A percentile compares a stretch with the other conserved stretches of the same genome.
phyloP scores from a whole-genome alignment of 495 filamentous ascomycete genomes.

The Penicillium waksmanii region DNA sequence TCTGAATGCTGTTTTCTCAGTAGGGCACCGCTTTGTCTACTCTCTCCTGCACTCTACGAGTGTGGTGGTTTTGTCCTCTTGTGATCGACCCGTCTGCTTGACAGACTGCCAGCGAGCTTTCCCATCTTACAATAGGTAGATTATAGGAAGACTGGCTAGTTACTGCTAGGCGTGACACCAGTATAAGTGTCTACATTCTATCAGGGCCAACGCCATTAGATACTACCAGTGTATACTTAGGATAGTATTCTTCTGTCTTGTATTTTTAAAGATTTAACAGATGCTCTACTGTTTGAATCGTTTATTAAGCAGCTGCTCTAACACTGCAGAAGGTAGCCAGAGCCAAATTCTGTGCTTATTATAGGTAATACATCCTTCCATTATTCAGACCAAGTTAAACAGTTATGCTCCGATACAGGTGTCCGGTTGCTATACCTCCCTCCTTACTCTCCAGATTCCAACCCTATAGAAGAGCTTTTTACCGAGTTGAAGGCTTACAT shows the following conservation, averaged over 20 bases:
- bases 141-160: neutral
- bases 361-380: too few relatives aligned
- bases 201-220: neutral
- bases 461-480: conserved; percentile 27
- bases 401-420: neutral
- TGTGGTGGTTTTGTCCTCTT: too few relatives aligned
- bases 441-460: conserved; percentile 18
- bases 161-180: neutral
- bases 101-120: too few relatives aligned
- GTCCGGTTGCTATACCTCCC: conserved; percentile 11
- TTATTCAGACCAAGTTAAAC: neutral
- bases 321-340: too few relatives aligned
- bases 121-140: neutral
- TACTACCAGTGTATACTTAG: neutral
- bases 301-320: too few relatives aligned
- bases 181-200: neutral
- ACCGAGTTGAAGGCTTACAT: conserved; percentile 26
- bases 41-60: too few relatives aligned
- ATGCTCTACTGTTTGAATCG: neutral
- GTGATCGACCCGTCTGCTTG: too few relatives aligned
- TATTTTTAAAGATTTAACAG: neutral
- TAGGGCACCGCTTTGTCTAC: too few relatives aligned
- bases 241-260: neutral
- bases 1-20: too few relatives aligned
- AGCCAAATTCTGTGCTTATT: too few relatives aligned